phyloP scores from a whole-genome alignment of 176 grass and related monocot genomes.

The Themeda triandra region DNA sequence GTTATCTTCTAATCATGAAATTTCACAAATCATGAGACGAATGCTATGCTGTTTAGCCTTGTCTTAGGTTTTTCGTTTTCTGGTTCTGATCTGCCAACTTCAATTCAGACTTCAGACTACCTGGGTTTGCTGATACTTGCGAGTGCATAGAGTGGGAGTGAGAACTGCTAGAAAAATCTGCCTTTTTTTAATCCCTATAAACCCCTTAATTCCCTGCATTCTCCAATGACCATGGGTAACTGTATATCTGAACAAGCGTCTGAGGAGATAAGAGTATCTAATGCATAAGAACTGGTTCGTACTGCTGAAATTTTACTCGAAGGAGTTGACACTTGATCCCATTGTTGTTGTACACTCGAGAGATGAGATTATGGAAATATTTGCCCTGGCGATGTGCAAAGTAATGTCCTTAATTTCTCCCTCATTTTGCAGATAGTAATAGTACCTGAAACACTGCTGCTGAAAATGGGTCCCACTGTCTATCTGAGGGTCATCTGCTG shows the following conservation, averaged over 20 bases:
- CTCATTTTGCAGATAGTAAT: conserved; percentile 1
- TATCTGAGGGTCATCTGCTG: neutral
- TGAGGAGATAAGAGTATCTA: neutral
- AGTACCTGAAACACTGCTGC: neutral
- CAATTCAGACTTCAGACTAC: neutral
- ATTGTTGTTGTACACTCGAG: neutral
- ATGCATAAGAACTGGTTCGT: neutral
- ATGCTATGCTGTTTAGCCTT: no score
- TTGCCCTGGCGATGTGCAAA: neutral
- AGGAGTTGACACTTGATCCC: neutral
- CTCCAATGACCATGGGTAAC: no score
- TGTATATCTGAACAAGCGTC: no score
- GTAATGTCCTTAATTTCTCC: neutral
- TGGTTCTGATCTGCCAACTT: neutral
- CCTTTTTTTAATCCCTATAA: no score
- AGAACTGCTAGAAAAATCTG: neutral
- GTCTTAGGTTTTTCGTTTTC: neutral
- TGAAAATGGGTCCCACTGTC: conserved; percentile 15
- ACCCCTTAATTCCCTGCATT: no score
- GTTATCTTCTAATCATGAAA: no score
- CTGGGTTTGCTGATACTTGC: neutral
- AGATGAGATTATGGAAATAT: neutral
- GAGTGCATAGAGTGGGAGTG: neutral
- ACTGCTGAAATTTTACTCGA: neutral
- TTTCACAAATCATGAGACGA: neutral